Percentiles rank a stretch among this genome's conserved stretches.
These are phyloP conservation scores for Pinguiococcus pyrenoidosus DNA, from an alignment of 108 stramenopile species.

Conservation along the genomic window DNA sequence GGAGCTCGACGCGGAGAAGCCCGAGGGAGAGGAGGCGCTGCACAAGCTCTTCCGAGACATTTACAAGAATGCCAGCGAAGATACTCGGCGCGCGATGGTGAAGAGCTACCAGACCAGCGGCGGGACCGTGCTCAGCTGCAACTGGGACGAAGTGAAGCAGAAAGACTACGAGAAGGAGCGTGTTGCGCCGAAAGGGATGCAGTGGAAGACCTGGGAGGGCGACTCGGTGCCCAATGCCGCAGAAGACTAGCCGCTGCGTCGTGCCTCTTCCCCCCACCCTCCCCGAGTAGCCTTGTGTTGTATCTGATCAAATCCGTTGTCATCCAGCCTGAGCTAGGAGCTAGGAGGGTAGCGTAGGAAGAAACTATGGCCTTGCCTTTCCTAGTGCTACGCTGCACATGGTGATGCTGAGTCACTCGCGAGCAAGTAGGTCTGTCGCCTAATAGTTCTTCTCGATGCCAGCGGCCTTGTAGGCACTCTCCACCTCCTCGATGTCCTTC, in stretches of 20 bases:
- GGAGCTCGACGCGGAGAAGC: constrained; percentile 84
- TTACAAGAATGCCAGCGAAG: constrained; percentile 66
- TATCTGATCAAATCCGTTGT: too few species aligned
- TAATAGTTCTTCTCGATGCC: too few species aligned
- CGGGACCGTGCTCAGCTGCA: constrained; percentile 85
- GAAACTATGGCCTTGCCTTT: too few species aligned
- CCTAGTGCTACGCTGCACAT: too few species aligned
- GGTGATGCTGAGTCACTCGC: too few species aligned
- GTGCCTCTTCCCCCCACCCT: too few species aligned
- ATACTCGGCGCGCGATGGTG: constrained; percentile 87
- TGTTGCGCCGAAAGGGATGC: constrained; percentile 84
- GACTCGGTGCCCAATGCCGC: too few species aligned
- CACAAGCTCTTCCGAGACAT: constrained; percentile 90
- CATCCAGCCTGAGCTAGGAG: too few species aligned
- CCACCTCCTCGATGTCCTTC: constrained; percentile 48
- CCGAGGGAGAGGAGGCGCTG: constrained; percentile 86
- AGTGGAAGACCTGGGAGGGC: constrained; percentile 75
- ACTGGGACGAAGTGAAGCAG: constrained; percentile 90
- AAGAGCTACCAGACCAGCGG: constrained; percentile 92
- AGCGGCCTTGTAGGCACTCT: not conserved
- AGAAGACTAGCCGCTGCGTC: too few species aligned
- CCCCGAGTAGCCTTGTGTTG: too few species aligned
- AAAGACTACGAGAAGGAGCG: constrained; percentile 96
- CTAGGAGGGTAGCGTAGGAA: too few species aligned
- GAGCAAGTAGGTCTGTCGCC: too few species aligned